Evolutionary conservation across 2,329 filamentous ascomycete species (phyloP).

Genomic region (Colletotrichum lindemuthianum): DNA sequence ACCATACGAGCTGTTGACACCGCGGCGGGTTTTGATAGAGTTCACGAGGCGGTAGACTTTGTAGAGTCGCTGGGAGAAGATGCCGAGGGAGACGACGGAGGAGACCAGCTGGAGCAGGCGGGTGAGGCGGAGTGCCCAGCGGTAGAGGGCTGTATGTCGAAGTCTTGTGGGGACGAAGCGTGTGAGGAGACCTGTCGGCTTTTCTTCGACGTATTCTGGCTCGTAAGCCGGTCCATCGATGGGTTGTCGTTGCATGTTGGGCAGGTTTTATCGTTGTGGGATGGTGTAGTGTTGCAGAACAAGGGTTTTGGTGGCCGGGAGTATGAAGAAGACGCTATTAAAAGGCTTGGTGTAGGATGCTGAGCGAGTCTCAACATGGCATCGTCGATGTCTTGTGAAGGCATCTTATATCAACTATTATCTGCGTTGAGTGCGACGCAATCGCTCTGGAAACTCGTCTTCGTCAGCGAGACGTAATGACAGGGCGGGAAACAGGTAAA

Average conservation of each 20-base stretch:
- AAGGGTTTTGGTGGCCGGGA: too few species aligned
- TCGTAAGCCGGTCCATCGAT: neutral
- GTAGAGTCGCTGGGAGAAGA: conserved; percentile 53
- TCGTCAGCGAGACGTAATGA: too few species aligned
- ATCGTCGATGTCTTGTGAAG: too few species aligned
- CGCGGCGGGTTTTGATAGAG: conserved; percentile 44
- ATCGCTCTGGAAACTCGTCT: too few species aligned
- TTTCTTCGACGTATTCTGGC: neutral
- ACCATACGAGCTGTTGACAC: conserved; percentile 44
- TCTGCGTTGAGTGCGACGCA: too few species aligned
- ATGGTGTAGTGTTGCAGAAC: too few species aligned
- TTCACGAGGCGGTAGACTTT: conserved; percentile 50
- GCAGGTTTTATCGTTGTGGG: too few species aligned
- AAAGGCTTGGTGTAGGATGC: too few species aligned
- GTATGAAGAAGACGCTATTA: too few species aligned
- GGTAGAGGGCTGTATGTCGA: conserved; percentile 37
- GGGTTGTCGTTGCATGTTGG: neutral
- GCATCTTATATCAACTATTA: too few species aligned
- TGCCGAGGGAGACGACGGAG: conserved; percentile 51
- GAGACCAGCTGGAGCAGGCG: conserved; percentile 56
- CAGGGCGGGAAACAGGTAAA: too few species aligned
- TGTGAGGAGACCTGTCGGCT: conserved; percentile 37
- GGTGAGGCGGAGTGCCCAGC: conserved; percentile 46
- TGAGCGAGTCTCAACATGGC: too few species aligned
- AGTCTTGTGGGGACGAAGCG: conserved; percentile 36